Conservation (phyloP, 306 rosid genomes). For the Arachis hypogaea region DNA sequence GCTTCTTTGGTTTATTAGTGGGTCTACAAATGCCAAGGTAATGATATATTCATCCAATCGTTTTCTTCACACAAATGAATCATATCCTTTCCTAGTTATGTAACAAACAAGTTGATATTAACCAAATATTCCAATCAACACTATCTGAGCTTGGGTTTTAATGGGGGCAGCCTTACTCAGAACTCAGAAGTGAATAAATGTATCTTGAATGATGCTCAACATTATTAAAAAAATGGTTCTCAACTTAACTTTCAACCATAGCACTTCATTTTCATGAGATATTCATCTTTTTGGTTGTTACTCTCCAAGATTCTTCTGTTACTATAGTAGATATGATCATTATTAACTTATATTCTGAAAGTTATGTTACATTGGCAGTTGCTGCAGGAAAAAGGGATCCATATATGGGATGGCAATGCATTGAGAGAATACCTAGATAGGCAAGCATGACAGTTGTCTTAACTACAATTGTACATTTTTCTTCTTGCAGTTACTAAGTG, state of each 20-base stretch:
- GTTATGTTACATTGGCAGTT: conserved; percentile 57
- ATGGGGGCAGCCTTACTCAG: conserved; percentile 14
- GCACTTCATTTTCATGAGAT: neutral
- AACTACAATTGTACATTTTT: conserved; percentile 9
- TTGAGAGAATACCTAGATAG: conserved; percentile 92
- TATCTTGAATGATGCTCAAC: neutral
- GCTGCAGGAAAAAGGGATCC: conserved; percentile 87
- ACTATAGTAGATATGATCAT: conserved; percentile 16
- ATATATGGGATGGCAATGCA: conserved; percentile 97
- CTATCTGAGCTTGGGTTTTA: conserved; percentile 21
- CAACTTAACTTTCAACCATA: neutral
- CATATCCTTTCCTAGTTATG: too few species aligned
- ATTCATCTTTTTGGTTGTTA: neutral
- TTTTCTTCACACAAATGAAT: neutral
- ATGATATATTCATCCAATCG: conserved; percentile 22
- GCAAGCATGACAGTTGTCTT: conserved; percentile 50
- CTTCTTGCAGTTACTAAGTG: conserved; percentile 32
- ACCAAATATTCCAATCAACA: neutral
- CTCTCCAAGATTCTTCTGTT: conserved; percentile 6
- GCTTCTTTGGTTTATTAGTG: conserved; percentile 96
- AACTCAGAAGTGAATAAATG: conserved; percentile 2
- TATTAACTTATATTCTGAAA: conserved; percentile 19
- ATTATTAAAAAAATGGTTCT: neutral
- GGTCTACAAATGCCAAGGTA: conserved; percentile 98
- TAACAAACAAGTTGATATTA: conserved; percentile 5